Conservation (phyloP, 176 grass and related monocot species). For the Chrysopogon serrulatus region DNA sequence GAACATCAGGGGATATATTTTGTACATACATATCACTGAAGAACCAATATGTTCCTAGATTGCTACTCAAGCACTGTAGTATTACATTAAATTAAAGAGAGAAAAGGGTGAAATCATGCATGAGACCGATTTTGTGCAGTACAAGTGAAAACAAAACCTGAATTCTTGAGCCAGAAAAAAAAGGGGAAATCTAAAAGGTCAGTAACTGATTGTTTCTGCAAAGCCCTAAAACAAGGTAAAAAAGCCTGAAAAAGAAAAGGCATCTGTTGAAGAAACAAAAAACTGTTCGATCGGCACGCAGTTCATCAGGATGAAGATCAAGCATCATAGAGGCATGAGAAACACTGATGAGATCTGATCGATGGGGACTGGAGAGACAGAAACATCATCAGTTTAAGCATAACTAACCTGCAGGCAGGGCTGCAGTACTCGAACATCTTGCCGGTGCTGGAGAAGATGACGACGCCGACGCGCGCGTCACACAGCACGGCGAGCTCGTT, state of each 20-base stretch:
- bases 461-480: constrained; percentile 60
- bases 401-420: constrained; percentile 39
- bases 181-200: neutral
- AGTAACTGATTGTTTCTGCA: neutral
- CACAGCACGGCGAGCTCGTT: constrained; percentile 79
- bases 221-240: neutral
- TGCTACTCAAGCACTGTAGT: too few relatives aligned
- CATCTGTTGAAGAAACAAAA: neutral
- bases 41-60: too few relatives aligned
- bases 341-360: neutral
- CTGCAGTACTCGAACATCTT: constrained; percentile 82
- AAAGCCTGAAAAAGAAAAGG: neutral
- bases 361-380: neutral
- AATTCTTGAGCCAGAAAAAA: neutral
- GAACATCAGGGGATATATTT: neutral
- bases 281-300: neutral
- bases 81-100: neutral
- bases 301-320: neutral
- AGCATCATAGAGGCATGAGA: neutral
- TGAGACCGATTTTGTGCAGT: neutral
- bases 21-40: neutral
- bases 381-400: neutral
- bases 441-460: constrained; percentile 84
- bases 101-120: neutral
- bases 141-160: neutral